These are phyloP conservation scores for Gossypium lobatum DNA, from an alignment of 441 rosid species.

Conservation along the genomic window DNA sequence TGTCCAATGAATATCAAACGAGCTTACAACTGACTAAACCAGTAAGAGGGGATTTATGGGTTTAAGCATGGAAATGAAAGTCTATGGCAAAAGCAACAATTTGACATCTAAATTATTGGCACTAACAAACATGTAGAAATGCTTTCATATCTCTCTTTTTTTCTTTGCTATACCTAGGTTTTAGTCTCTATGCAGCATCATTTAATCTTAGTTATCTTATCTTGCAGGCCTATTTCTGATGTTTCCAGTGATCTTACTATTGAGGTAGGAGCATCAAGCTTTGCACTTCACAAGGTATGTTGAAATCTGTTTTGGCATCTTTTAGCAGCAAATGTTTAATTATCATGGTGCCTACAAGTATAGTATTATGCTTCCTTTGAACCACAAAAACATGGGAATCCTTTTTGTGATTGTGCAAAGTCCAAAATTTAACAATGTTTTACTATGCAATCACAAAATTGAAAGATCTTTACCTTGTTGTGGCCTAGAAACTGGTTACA, in stretches of 20 bases:
- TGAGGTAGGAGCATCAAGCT: slow-evolving; percentile 79
- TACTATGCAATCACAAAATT: background rate
- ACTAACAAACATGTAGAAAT: slow-evolving; percentile 39
- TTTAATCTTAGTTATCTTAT: slow-evolving; percentile 19
- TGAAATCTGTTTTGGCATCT: slow-evolving; percentile 3
- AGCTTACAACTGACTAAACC: slow-evolving; percentile 9
- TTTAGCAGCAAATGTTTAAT: background rate
- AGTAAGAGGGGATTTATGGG: slow-evolving; percentile 17
- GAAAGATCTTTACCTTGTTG: background rate
- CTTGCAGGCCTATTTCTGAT: slow-evolving; percentile 90
- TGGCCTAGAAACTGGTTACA: background rate
- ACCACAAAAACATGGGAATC: background rate
- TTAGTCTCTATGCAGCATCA: slow-evolving; percentile 11
- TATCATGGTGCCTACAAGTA: background rate
- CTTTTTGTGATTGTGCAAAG: background rate
- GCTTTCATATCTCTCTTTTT: slow-evolving; percentile 21
- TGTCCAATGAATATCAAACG: slow-evolving; percentile 6
- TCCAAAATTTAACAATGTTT: background rate
- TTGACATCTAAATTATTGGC: slow-evolving; percentile 31
- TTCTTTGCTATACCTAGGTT: slow-evolving; percentile 7
- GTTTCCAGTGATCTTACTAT: slow-evolving; percentile 88
- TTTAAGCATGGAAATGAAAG: slow-evolving; percentile 25
- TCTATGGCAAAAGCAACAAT: slow-evolving; percentile 22
- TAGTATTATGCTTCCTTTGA: background rate
- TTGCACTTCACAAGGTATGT: slow-evolving; percentile 85